phyloP scores from a whole-genome alignment of 2,329 filamentous ascomycete genomes.

The Talaromyces sp. region DNA sequence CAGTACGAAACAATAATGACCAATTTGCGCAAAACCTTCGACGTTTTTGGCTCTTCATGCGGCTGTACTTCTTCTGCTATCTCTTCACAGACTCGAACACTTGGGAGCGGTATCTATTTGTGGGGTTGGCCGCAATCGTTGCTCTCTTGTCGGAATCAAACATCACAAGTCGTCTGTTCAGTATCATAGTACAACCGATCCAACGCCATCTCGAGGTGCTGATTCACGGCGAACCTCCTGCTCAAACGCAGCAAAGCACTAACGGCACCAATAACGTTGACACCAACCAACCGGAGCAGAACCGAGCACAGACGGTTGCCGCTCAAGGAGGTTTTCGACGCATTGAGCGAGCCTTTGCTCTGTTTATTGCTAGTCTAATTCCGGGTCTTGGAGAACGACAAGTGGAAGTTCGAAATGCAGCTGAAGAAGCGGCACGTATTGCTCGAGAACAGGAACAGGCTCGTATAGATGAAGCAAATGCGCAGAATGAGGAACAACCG shows the following conservation, averaged over 20 bases:
- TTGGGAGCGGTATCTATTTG: constrained; percentile 42
- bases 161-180: constrained; percentile 34
- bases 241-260: constrained; percentile 21
- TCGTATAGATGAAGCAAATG: constrained; percentile 26
- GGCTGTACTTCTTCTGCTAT: constrained; percentile 58
- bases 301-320: neutral
- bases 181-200: constrained; percentile 36
- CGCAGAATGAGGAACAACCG: constrained; percentile 18
- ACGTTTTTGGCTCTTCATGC: constrained; percentile 57
- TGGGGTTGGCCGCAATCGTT: constrained; percentile 36
- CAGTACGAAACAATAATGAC: constrained; percentile 26
- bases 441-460: constrained; percentile 24
- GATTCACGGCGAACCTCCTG: constrained; percentile 26
- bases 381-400: constrained; percentile 61
- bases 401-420: constrained; percentile 54
- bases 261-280: neutral
- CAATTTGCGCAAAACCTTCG: constrained; percentile 38
- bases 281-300: constrained; percentile 6
- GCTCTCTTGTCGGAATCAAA: constrained; percentile 42
- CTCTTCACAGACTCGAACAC: constrained; percentile 52
- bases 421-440: constrained; percentile 42
- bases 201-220: constrained; percentile 46
- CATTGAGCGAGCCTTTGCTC: constrained; percentile 54
- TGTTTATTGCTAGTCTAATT: constrained; percentile 61
- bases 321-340: constrained; percentile 39